phyloP scores from a whole-genome alignment of 2,329 filamentous ascomycete species.

The Clarireedia hainanense region DNA sequence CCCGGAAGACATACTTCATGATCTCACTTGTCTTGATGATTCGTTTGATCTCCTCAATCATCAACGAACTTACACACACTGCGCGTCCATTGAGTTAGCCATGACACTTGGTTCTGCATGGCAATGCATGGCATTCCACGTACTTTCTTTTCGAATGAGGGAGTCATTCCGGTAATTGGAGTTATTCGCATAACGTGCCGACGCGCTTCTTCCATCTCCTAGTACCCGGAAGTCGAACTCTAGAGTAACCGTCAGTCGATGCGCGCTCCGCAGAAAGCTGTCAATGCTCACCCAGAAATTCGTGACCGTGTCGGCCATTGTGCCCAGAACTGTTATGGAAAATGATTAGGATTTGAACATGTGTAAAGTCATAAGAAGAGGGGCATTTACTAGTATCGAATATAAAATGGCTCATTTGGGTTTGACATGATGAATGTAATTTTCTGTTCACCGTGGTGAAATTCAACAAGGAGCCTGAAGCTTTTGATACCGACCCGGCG shows the following conservation, averaged over 20 bases:
- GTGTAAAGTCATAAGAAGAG: not conserved
- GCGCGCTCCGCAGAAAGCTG: not conserved
- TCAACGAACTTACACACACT: conserved; percentile 93
- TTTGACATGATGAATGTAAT: conserved; percentile 23
- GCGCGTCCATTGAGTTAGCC: conserved; percentile 11
- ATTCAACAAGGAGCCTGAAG: conserved; percentile 18
- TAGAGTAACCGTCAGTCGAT: conserved; percentile 34
- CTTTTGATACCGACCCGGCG: conserved; percentile 5
- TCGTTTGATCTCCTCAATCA: conserved; percentile 91
- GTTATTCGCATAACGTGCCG: conserved; percentile 96
- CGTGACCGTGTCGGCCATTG: conserved; percentile 93
- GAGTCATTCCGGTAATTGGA: conserved; percentile 99
- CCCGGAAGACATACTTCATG: conserved; percentile 62
- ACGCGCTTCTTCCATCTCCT: conserved; percentile 85
- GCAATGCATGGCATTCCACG: conserved; percentile 30
- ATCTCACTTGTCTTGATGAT: conserved; percentile 98
- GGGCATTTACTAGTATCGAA: conserved; percentile 83
- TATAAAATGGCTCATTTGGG: conserved; percentile 73
- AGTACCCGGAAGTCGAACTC: conserved; percentile 95
- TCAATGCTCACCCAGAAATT: conserved; percentile 71
- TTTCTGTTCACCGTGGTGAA: not conserved
- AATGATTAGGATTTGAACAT: not conserved
- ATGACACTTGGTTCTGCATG: not conserved
- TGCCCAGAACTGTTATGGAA: conserved; percentile 71
- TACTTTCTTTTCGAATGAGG: conserved; percentile 98